Conservation (phyloP, 2,329 filamentous ascomycete genomes). For the Aspergillaceae sp. region DNA sequence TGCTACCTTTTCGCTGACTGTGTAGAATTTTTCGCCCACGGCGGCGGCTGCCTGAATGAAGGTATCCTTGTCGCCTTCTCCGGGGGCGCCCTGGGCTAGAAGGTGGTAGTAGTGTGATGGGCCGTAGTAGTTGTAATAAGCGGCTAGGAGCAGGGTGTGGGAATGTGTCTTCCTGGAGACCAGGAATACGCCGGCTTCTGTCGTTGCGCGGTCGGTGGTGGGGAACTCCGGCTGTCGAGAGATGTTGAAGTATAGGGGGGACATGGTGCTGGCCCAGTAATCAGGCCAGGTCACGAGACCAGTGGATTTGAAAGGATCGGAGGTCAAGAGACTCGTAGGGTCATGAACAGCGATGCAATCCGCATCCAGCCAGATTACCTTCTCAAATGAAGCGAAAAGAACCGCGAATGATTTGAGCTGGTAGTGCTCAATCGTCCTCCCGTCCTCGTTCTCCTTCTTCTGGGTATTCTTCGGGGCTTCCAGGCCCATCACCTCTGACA, state of each 20-base stretch:
- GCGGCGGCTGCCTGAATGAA: constrained; percentile 20
- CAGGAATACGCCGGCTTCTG: constrained; percentile 25
- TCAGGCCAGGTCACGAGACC: constrained; percentile 53
- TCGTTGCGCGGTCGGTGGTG: constrained; percentile 23
- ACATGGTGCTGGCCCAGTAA: constrained; percentile 34
- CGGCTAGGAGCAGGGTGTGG: constrained; percentile 21
- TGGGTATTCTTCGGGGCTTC: constrained; percentile 29
- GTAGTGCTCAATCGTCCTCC: constrained; percentile 31
- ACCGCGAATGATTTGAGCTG: constrained; percentile 50
- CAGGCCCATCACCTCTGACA: constrained; percentile 31
- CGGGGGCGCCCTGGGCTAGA: constrained; percentile 22
- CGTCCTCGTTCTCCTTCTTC: constrained; percentile 1
- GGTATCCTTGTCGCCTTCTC: constrained; percentile 22
- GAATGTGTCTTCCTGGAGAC: constrained; percentile 27
- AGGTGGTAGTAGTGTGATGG: constrained; percentile 21
- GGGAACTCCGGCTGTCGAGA: constrained; percentile 26
- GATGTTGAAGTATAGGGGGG: constrained; percentile 32
- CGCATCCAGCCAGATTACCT: constrained; percentile 49
- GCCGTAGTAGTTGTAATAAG: constrained; percentile 28
- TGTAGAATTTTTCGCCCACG: constrained; percentile 14
- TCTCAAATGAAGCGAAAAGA: constrained; percentile 48
- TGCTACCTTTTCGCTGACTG: constrained; percentile 16
- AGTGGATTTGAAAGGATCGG: constrained; percentile 41
- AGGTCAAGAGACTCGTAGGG: constrained; percentile 36
- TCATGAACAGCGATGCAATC: constrained; percentile 44